These are phyloP conservation scores for Galeopsis tetrahit DNA, from an alignment of 257 asterid species.

Conservation along the genomic window DNA sequence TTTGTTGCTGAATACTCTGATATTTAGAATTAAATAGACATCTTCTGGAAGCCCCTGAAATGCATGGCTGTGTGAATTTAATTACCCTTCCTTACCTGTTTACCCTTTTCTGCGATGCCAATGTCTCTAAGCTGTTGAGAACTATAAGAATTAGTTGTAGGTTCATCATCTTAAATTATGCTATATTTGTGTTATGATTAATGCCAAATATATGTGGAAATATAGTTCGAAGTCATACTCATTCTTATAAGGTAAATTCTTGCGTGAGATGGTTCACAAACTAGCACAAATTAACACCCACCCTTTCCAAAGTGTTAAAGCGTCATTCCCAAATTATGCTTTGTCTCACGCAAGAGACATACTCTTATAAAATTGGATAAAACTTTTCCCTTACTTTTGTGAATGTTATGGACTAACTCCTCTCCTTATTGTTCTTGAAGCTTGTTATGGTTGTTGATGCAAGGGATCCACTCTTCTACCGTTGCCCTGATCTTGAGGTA, in stretches of 20 bases:
- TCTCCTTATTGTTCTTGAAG: slow-evolving; percentile 47
- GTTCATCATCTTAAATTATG: neutral
- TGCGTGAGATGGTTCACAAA: too few species aligned
- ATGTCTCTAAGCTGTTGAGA: neutral
- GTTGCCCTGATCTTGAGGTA: slow-evolving; percentile 99
- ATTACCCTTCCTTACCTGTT: slow-evolving; percentile 3
- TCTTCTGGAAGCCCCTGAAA: slow-evolving; percentile 19
- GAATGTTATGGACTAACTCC: slow-evolving; percentile 23
- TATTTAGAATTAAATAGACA: neutral
- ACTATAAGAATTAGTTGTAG: slow-evolving; percentile 10
- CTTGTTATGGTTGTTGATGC: slow-evolving; percentile 99
- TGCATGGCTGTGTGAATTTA: neutral
- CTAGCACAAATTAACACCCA: too few species aligned
- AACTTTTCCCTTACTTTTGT: neutral
- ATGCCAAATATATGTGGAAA: slow-evolving; percentile 2
- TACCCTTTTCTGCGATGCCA: neutral
- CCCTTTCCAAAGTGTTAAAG: too few species aligned
- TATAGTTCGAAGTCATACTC: slow-evolving; percentile 8
- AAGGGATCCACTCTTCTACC: slow-evolving; percentile 92
- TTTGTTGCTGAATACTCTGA: neutral
- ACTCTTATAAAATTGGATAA: neutral
- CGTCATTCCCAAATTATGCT: too few species aligned
- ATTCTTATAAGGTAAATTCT: neutral
- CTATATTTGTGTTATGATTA: slow-evolving; percentile 23
- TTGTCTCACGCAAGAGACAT: too few species aligned